Conservation (phyloP, 495 filamentous ascomycete species). For the Aspergillus steynii region DNA sequence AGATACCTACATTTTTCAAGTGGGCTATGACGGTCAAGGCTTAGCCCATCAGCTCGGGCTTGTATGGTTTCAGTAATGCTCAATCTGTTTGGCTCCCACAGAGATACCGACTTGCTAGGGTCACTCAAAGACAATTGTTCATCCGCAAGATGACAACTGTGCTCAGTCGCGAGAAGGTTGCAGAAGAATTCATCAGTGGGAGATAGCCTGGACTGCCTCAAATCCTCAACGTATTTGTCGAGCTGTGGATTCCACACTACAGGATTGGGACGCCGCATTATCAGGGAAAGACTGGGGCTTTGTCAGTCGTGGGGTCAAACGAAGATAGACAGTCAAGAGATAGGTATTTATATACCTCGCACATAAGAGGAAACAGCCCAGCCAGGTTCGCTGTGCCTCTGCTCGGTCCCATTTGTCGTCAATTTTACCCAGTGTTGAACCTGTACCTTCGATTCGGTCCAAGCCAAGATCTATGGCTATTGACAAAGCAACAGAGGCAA, state of each 20-base stretch:
- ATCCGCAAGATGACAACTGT: slow-evolving; percentile 9
- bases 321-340: background rate
- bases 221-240: slow-evolving; percentile 15
- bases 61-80: slow-evolving; percentile 8
- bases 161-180: slow-evolving; percentile 8
- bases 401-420: slow-evolving; percentile 56
- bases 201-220: slow-evolving; percentile 2
- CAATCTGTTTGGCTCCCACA: slow-evolving; percentile 6
- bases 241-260: slow-evolving; percentile 8
- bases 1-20: slow-evolving; percentile 10
- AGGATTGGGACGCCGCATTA: slow-evolving; percentile 17
- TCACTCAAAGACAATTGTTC: slow-evolving; percentile 11
- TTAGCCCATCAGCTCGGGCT: slow-evolving; percentile 3
- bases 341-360: slow-evolving; percentile 32
- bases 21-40: slow-evolving; percentile 2
- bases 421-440: background rate
- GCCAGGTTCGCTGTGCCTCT: slow-evolving; percentile 68
- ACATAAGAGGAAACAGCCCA: slow-evolving; percentile 70
- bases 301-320: slow-evolving; percentile 4
- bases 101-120: slow-evolving; percentile 7
- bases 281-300: slow-evolving; percentile 13
- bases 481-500: slow-evolving; percentile 71
- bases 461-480: slow-evolving; percentile 83
- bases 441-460: slow-evolving; percentile 32
- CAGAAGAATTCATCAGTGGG: slow-evolving; percentile 8